A percentile compares a stretch with the other conserved stretches of the same genome.
Conservation (phyloP, 1,284 basidiomycete species). For the Cutaneotrichosporon cavernicola region DNA sequence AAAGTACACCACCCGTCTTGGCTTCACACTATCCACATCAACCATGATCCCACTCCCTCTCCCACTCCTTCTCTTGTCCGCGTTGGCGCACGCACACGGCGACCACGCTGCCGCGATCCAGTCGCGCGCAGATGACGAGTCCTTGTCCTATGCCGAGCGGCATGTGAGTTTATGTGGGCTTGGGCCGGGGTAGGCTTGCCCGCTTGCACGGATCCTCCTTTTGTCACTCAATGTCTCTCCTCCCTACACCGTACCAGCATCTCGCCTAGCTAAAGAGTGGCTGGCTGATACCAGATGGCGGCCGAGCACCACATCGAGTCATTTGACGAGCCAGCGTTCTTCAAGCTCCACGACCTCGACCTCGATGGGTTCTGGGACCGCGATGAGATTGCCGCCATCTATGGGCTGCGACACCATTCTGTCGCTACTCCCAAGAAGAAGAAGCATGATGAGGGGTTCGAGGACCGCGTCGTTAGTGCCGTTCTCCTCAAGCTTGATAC, state of each 20-base stretch:
- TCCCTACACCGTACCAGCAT: too few relatives aligned
- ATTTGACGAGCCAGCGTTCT: constrained; percentile 52
- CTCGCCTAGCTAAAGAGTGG: too few relatives aligned
- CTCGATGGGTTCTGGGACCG: constrained; percentile 71
- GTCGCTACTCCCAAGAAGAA: constrained; percentile 77
- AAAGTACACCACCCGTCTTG: background rate
- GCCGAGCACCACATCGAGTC: constrained; percentile 53
- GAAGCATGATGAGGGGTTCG: constrained; percentile 56
- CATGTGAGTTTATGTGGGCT: constrained; percentile 56
- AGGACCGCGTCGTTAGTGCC: constrained; percentile 76
- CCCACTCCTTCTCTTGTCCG: constrained; percentile 24
- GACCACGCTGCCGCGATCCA: constrained; percentile 22
- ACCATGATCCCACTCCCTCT: constrained; percentile 20
- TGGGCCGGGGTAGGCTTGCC: too few relatives aligned
- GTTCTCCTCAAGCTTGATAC: constrained; percentile 76
- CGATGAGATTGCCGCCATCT: constrained; percentile 83
- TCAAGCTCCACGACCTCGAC: constrained; percentile 81
- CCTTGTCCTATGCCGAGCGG: constrained; percentile 56
- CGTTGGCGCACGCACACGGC: constrained; percentile 39
- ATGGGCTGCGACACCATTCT: constrained; percentile 93
- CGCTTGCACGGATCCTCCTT: too few relatives aligned
- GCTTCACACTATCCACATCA: background rate
- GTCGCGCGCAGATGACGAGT: constrained; percentile 27
- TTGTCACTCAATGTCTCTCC: too few relatives aligned
- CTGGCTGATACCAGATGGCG: constrained; percentile 42